Base-by-base conservation (phyloP, 306 rosid genomes). In the Albizia julibrissin region DNA sequence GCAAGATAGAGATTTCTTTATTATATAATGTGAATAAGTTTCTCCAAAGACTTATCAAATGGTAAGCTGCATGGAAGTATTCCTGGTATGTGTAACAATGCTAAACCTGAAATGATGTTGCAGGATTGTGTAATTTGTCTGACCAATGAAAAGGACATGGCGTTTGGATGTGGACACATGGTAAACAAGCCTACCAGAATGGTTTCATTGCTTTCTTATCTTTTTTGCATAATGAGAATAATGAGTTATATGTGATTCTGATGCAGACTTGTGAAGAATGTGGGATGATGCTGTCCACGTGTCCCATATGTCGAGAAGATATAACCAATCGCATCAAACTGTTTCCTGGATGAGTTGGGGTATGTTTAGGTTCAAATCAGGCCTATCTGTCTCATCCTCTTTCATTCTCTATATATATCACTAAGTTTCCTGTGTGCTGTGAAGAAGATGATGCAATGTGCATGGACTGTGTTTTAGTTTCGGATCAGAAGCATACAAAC, bases 161-260 rank as follows among this genome's bases (percentile, higher is more conserved):
- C 76, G 6, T 79, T 79, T 69, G 68, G 75, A 14, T 79, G 76
- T 65, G 82, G 83, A 8, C 80, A 79, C 86, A 79, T 26, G 81
- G 87, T 84, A 47, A 73, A 54, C 42, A 13, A 26, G 4, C 40
- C 15, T 18, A 68, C 15, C 6, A 13, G 2, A 66, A 19, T 33
- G 14, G 74, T 71, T 43, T 40, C 29, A 54, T 10, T 37, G 33
- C 3, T 66, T 50, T 11, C 7, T 34, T 44, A 22, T 13, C 13
- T 39, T 22, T 34, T 39, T 22, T 34, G n/a, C 29, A 12, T 58
- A 6, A 81, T 39, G 49, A 42, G 29, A 22, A 52, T 67, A 22
- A 37, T 76, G 4, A 70, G n/a, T 43, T n/a, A 40, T 42, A 65
- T 27, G 11, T 24, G 24, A 65, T 64, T 71, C 12, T 50, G 24